Evolutionary conservation across 2,329 filamentous ascomycete species (phyloP).

Genomic region (Penicillium sp.): DNA sequence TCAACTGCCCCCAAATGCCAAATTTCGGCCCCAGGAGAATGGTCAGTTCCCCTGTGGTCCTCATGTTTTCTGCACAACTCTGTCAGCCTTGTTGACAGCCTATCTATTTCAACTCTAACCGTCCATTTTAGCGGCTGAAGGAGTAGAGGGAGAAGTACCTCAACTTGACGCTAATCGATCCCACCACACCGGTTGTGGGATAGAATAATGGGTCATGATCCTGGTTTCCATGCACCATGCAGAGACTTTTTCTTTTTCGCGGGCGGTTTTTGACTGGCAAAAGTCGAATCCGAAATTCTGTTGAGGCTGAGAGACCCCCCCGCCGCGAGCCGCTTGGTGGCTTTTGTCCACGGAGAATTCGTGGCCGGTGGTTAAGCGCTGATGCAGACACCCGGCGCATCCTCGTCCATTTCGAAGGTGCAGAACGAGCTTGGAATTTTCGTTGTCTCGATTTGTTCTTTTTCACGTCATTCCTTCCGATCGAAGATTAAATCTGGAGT

Average conservation of each 20-base stretch:
- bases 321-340: conserved; percentile 17
- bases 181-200: conserved; percentile 1
- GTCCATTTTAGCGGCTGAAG: neutral
- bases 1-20: neutral
- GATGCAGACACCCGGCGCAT: conserved; percentile 7
- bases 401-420: conserved; percentile 4
- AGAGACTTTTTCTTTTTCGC: neutral
- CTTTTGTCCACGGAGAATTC: conserved; percentile 23
- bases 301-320: conserved; percentile 24
- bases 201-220: neutral
- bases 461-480: neutral
- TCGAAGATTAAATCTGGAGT: neutral
- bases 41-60: neutral
- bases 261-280: conserved; percentile 25
- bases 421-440: conserved; percentile 12
- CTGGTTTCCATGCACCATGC: neutral
- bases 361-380: conserved; percentile 28
- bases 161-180: neutral
- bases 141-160: neutral
- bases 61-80: neutral
- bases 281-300: conserved; percentile 2
- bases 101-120: neutral
- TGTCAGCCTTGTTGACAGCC: conserved; percentile 7
- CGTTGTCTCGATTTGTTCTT: neutral
- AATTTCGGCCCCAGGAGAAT: neutral